Base-by-base conservation (phyloP, 768 basidiomycete genomes). In the Hemileccinum impolitum region DNA sequence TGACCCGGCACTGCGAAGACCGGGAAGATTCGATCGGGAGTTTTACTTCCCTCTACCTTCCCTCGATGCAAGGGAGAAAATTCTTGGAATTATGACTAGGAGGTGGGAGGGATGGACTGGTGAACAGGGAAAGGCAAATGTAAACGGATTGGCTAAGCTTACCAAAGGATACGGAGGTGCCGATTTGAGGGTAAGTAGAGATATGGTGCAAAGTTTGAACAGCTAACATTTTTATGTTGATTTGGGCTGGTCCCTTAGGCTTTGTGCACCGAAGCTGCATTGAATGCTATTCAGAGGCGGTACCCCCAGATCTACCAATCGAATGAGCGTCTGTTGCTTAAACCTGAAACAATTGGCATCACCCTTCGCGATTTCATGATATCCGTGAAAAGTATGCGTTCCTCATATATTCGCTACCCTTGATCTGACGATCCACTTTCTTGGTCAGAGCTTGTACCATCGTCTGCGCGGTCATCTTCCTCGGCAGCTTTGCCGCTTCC, bases 101-200 rank as follows among this genome's bases (percentile, higher is more conserved):
- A 83, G 82, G 37, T 98, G 95, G 96, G 80, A 80, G 4, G 92
- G 91, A 0, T 93, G 90, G 80, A 78, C 83, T 1, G 78, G 68
- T 2, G 72, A 74, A 53, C 71, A 67, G 40, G 76, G 72, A 13
- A 73, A 74, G 34, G 74, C 69, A 54, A 73, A 78, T 47, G 64
- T 76, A 40, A 75, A 76, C 55, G 89, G 87, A 7, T 68, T 99
- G 43, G 90, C 94, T 1, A 84, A 83, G 67, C 69, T 94, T 48
- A 98, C 95, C 8, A 98, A 97, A 67, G 96, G 96, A 0, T 99
- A 98, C 66, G 96, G 91, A 21, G 96, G 96, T 54, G 96, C 96
- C 32, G 96, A 99, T 75, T 67, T 99, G 48, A 75, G 96, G 70
- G 95, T 95, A 57, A 54, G 88, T 56, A n/a, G n/a, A n/a, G n/a